Conservation (phyloP, 306 rosid species). For the Cicer pinnatifidum region DNA sequence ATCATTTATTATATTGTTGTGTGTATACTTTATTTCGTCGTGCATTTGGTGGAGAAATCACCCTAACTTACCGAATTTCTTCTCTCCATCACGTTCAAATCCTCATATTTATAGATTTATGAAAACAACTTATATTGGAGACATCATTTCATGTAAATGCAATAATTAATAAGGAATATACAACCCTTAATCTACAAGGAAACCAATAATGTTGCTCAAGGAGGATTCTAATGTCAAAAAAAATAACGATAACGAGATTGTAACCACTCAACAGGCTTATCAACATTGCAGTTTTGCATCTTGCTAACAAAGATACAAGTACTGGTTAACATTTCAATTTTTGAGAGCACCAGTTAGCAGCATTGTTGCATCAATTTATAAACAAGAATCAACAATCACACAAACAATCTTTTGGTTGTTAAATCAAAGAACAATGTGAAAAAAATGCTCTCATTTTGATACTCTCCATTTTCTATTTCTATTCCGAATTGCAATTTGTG, state of each 20-base stretch:
- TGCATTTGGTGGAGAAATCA: too few species aligned
- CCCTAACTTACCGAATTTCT: too few species aligned
- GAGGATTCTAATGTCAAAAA: background rate
- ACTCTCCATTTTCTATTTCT: slow-evolving; percentile 32
- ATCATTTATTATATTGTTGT: too few species aligned
- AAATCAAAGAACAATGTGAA: slow-evolving; percentile 23
- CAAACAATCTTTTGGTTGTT: background rate
- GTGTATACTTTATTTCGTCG: too few species aligned
- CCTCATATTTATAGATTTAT: too few species aligned
- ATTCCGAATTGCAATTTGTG: slow-evolving; percentile 27
- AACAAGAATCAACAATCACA: slow-evolving; percentile 5
- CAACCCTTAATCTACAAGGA: too few species aligned
- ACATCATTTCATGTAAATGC: too few species aligned
- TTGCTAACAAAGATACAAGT: background rate
- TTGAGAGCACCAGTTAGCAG: background rate
- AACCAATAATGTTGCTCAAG: background rate
- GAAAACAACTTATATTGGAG: too few species aligned
- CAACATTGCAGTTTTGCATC: background rate
- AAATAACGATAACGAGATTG: background rate
- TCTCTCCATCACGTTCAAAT: too few species aligned
- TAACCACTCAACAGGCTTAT: background rate
- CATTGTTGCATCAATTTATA: background rate
- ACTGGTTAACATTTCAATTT: background rate
- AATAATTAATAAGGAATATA: too few species aligned
- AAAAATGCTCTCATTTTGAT: slow-evolving; percentile 25